Base-by-base conservation (phyloP, 2,329 filamentous ascomycete genomes). In the Ceratocystis destructans region DNA sequence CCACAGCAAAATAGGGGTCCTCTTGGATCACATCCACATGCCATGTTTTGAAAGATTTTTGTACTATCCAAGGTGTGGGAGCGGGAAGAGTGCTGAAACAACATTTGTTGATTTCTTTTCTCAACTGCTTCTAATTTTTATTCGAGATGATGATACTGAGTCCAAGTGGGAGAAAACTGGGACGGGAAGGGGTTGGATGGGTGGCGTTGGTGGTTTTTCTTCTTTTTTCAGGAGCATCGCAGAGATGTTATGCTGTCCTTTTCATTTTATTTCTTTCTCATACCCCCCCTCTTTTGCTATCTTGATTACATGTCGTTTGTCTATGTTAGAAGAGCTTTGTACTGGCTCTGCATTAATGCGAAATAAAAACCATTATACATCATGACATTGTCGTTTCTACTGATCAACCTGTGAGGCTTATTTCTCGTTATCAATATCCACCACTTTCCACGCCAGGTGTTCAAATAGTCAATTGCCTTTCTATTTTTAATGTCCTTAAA, bases 1-100 rank as follows among this genome's bases (percentile, higher is more conserved):
- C 66, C 61, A 50, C 64, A 65, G n/a, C 48, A 68, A 17, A 59
- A 64, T 48, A 65, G 48, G 46, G 61, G 66, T 3, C 66, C 66
- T 12, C 55, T 68, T 25, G 66, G 66, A 17, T 66, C 66, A 31
- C 59, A 68, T 22, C 61, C 66, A 6, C 59, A 61, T n/a, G 57
- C 55, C 17, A 61, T 55, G 28, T 68, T 55, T 45, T 65, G 28
- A 53, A 28, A 8, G 28, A 45, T 2, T 31, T 48, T 37, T 59
- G 55, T 17, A 17, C 5, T 31, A 5, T 33, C 28, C n/a, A 25
- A 8, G 6, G 1, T 20, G 55, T 33, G 22, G n/a, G n/a, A 15
- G 25, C 17, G 28, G 31, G 5, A 37, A 17, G 53, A 31, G 55
- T 55, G 22, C n/a, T 55, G 22, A n/a, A 22, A 28, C 25, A 20